Conservation (phyloP, 2,329 filamentous ascomycete genomes). For the Zymoseptoria ardabiliae region DNA sequence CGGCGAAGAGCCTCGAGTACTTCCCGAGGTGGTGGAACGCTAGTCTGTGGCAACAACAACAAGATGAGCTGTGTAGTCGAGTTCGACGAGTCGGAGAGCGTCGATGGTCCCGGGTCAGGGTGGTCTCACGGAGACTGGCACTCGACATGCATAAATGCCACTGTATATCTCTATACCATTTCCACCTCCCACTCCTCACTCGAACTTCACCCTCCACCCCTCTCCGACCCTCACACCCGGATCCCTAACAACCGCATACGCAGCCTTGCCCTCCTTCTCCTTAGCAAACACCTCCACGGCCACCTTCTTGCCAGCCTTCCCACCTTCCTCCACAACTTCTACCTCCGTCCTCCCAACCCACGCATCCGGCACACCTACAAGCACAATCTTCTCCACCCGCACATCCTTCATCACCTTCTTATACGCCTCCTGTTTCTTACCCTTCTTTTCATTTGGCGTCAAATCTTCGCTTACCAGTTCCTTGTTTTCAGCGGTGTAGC, state of each 20-base stretch:
- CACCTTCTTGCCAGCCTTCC: constrained; percentile 37
- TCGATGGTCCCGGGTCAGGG: too few species aligned
- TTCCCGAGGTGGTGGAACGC: too few species aligned
- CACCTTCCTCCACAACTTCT: constrained; percentile 55
- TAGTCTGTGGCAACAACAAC: too few species aligned
- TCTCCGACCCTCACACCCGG: constrained; percentile 55
- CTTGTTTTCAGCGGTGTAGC: constrained; percentile 48
- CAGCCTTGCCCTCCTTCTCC: constrained; percentile 47
- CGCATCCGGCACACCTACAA: constrained; percentile 67
- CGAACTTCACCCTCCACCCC: constrained; percentile 57
- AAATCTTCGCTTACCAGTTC: constrained; percentile 65
- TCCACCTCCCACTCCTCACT: background rate
- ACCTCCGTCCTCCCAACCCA: constrained; percentile 63
- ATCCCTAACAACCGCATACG: constrained; percentile 57
- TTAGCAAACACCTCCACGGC: constrained; percentile 54
- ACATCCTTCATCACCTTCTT: constrained; percentile 72
- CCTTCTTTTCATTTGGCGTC: constrained; percentile 39
- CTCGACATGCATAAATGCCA: background rate
- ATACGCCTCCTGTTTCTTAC: constrained; percentile 63
- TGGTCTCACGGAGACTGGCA: too few species aligned
- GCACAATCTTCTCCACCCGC: constrained; percentile 71
- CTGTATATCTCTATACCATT: background rate
- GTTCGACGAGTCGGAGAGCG: too few species aligned
- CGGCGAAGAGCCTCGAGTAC: too few species aligned
- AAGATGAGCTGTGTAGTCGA: too few species aligned